Evolutionary conservation across 306 rosid species (phyloP), one percentile per base, ranked within the genome.

Genomic region (Ormosia semicastrata): DNA sequence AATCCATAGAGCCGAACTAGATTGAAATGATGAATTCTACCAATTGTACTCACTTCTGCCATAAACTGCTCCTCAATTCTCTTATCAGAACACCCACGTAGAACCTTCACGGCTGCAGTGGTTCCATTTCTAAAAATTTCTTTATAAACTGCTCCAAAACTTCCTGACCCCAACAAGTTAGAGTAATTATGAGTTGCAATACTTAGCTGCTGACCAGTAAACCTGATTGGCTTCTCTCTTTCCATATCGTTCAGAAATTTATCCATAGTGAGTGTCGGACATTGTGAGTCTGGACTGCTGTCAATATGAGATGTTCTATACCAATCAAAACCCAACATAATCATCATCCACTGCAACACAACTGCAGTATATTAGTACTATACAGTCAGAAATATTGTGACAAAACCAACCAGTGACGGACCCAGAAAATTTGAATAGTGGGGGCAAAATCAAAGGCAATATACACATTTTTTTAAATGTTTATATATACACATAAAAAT

Each of bases 141-240:
- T 47, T 84, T 82, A 43, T 81, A 89, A 41, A 85, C 85, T 30
- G 15, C 7, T 68, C 88, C 89, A 7, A 82, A 85, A 5, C 89
- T 81, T n/a, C 90, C 85, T 4, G 81, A 77, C 2, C 89, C 91
- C 14, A 86, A 67, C 68, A 78, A n/a, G 34, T 52, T 78, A 10
- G 84, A 46, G 65, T 65, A 86, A 32, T 73, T 67, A 24, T 81
- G 57, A 11, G 87, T 83, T 39, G 87, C 90, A 1, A 49, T 60
- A 58, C 57, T 53, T 10, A 78, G 75, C 52, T 39, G 56, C 15
- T 66, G 33, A 7, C 17, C 1, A 2, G 56, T 78, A 15, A 66
- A 66, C 15, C 67, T 78, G 33, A 30, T 58, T 76, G 47, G 62
- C 50, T 63, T 79, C 39, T 68, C 60, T 17, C 12, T 68, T 69